Conservation (phyloP, 2,329 filamentous ascomycete genomes). For the Talaromyces islandicus region DNA sequence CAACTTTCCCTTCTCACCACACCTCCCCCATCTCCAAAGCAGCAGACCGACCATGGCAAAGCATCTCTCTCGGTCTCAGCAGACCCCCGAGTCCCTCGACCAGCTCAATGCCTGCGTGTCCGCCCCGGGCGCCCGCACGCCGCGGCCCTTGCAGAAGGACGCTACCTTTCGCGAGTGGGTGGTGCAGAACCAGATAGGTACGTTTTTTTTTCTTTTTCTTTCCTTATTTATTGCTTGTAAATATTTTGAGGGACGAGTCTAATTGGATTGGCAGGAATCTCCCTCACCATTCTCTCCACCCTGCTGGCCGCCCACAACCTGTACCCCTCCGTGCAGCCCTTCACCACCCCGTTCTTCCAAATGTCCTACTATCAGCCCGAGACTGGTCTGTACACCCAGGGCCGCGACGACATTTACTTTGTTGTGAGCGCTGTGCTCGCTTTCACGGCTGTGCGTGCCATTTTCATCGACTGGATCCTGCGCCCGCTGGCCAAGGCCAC, state of each 20-base stretch:
- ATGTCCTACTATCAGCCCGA: conserved; percentile 73
- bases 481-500: conserved; percentile 66
- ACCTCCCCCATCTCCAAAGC: too few species aligned
- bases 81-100: conserved; percentile 16
- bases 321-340: conserved; percentile 71
- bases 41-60: conserved; percentile 26
- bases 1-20: background rate
- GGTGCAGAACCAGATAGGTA: conserved; percentile 76
- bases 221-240: too few species aligned
- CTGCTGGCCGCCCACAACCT: conserved; percentile 75
- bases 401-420: conserved; percentile 72
- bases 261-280: conserved; percentile 59
- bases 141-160: conserved; percentile 22
- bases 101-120: conserved; percentile 39
- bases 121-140: conserved; percentile 21
- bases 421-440: conserved; percentile 73
- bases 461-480: conserved; percentile 79
- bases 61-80: conserved; percentile 23
- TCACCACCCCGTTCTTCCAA: conserved; percentile 82
- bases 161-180: conserved; percentile 54
- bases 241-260: background rate
- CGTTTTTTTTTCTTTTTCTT: conserved; percentile 29
- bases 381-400: conserved; percentile 66
- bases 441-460: conserved; percentile 80
- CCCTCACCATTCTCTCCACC: conserved; percentile 77